These are phyloP conservation scores for Aspergillus ochraceus DNA, from an alignment of 2,329 filamentous ascomycete genomes.

Conservation along the genomic window DNA sequence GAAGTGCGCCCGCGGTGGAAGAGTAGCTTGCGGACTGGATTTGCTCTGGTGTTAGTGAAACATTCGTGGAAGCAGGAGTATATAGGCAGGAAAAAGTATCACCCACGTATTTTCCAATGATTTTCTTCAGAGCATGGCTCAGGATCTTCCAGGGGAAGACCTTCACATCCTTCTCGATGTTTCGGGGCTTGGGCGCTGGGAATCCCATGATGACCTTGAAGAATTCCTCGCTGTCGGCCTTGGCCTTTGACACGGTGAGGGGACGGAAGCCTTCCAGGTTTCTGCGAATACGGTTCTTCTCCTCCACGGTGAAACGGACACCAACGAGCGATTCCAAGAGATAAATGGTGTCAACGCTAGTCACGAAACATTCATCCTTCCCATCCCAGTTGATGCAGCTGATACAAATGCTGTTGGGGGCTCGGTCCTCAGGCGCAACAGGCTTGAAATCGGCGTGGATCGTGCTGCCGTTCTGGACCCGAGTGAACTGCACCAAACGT, in stretches of 20 bases:
- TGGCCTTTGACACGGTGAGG: slow-evolving; percentile 88
- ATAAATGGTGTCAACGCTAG: slow-evolving; percentile 94
- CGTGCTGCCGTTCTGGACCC: slow-evolving; percentile 77
- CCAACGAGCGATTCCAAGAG: slow-evolving; percentile 89
- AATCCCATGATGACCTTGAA: slow-evolving; percentile 99
- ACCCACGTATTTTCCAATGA: slow-evolving; percentile 92
- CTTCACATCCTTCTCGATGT: slow-evolving; percentile 99
- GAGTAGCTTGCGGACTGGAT: slow-evolving; percentile 66
- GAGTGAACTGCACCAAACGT: slow-evolving; percentile 83
- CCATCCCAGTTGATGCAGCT: slow-evolving; percentile 98
- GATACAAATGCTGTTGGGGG: slow-evolving; percentile 84
- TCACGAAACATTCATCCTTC: slow-evolving; percentile 87
- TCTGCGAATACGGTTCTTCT: slow-evolving; percentile 95
- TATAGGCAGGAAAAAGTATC: neutral
- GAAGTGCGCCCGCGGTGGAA: slow-evolving; percentile 57
- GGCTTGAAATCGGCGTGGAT: slow-evolving; percentile 78
- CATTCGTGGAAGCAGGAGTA: neutral
- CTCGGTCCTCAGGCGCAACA: slow-evolving; percentile 74
- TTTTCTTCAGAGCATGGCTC: slow-evolving; percentile 86
- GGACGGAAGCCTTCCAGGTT: slow-evolving; percentile 95
- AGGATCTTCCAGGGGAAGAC: slow-evolving; percentile 97
- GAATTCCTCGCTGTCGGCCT: slow-evolving; percentile 90
- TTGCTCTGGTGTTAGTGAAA: neutral
- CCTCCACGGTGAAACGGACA: slow-evolving; percentile 86
- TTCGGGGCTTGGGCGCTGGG: slow-evolving; percentile 88